Evolutionary conservation across 306 rosid genomes (phyloP).

Genomic region (Morella rubra): DNA sequence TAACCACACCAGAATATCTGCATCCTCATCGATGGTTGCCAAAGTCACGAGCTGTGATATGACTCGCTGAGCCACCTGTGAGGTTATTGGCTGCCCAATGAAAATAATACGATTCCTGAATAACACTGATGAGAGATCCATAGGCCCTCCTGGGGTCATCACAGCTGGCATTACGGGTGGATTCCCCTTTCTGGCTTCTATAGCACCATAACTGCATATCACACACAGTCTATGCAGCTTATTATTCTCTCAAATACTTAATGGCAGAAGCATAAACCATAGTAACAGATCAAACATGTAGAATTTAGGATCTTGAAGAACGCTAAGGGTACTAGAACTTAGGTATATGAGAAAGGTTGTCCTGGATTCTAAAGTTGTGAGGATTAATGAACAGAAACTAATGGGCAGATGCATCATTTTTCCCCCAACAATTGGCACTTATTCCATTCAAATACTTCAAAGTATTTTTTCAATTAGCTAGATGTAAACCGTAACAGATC

Average conservation of each 20-base stretch:
- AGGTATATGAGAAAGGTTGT: not conserved
- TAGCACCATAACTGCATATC: conserved; percentile 56
- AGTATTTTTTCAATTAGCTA: conserved; percentile 8
- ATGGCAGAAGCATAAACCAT: not conserved
- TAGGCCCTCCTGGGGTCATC: conserved; percentile 88
- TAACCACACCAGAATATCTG: conserved; percentile 79
- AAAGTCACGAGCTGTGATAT: conserved; percentile 93
- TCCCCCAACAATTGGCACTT: not conserved
- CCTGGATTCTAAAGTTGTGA: not conserved
- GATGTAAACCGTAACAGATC: conserved; percentile 6
- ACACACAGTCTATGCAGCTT: conserved; percentile 27
- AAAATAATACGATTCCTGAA: conserved; percentile 91
- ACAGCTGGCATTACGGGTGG: conserved; percentile 89
- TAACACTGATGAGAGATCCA: conserved; percentile 82
- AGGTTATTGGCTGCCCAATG: conserved; percentile 85
- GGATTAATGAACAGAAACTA: not conserved
- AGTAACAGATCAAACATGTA: not conserved
- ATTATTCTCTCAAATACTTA: conserved; percentile 8
- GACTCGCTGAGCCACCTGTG: conserved; percentile 90
- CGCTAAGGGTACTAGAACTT: conserved; percentile 7
- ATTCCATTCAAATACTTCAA: not conserved
- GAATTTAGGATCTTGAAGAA: conserved; percentile 1
- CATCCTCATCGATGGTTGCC: conserved; percentile 72
- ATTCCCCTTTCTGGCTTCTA: conserved; percentile 72
- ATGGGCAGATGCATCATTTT: conserved; percentile 7